A percentile compares a stretch with the other conserved stretches of the same genome.
These are phyloP conservation scores for Ogataea corticis DNA, from an alignment of 805 yeast species.

Conservation along the genomic window DNA sequence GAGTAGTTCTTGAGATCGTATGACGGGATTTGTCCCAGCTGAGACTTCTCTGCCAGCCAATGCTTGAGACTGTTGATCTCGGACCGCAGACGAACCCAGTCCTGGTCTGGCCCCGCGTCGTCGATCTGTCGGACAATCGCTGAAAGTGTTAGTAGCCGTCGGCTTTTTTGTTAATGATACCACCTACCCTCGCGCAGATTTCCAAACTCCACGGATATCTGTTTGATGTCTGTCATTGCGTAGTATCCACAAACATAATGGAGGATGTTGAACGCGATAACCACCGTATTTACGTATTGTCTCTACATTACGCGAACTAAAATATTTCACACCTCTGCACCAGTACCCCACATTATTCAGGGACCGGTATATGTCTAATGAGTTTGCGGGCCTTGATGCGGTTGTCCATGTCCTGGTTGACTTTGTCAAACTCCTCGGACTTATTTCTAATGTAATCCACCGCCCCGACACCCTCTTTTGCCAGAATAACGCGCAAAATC, in stretches of 20 bases:
- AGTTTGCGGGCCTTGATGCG: slow-evolving; percentile 15
- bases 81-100: slow-evolving; percentile 7
- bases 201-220: slow-evolving; percentile 5
- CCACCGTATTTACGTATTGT: too few species aligned
- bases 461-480: slow-evolving; percentile 14
- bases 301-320: too few species aligned
- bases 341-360: not conserved
- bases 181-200: slow-evolving; percentile 3
- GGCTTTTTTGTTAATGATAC: not conserved
- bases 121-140: slow-evolving; percentile 1
- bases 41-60: slow-evolving; percentile 18
- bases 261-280: too few species aligned
- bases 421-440: slow-evolving; percentile 12
- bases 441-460: slow-evolving; percentile 12
- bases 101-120: not conserved
- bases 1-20: slow-evolving; percentile 28
- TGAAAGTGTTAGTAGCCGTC: not conserved
- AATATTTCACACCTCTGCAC: not conserved
- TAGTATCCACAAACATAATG: too few species aligned
- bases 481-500: slow-evolving; percentile 20
- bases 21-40: slow-evolving; percentile 20
- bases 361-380: slow-evolving; percentile 5
- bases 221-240: slow-evolving; percentile 2
- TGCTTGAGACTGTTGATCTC: slow-evolving; percentile 19
- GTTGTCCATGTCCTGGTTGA: slow-evolving; percentile 9